Evolutionary conservation across 805 yeast species (phyloP), one percentile per base, ranked within the genome.

Genomic region (Cyberlindnera petersonii): DNA sequence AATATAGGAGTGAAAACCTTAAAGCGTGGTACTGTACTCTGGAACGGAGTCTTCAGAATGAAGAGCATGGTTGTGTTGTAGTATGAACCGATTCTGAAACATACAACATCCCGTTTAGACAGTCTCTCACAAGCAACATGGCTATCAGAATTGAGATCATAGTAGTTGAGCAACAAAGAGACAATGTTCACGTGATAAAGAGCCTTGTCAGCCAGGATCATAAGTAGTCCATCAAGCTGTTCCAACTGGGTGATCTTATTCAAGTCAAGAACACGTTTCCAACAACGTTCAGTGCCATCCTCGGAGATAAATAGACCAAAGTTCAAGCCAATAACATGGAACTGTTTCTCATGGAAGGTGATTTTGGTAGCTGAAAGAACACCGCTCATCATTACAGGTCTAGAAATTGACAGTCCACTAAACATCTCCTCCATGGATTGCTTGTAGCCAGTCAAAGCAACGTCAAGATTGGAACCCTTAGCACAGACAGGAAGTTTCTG

Each of bases 51-150:
- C 53, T 74, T 76, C 60, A 78, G 75, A 58, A 69, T 74, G 52
- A 71, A 75, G 40, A 80, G 59, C 71, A 75, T 68, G 29, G 68
- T 75, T 46, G 76, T 68, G 58, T 76, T 78, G 42, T 78, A 71
- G 55, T 88, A 86, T 22, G 69, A 73, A 0, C 93, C 96, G 43
- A 83, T 64, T 33, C 72, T 74, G 61, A 85, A 88, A 46, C 73
- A 79, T 2, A 73, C 60, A 0, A 79, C 77, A 55, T 77, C 61
- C 58, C 77, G 76, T 47, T 71, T 66, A 11, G 77, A 65, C 10
- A 77, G 49, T 20, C 68, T 58, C 22, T 74, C 69, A 13, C 82
- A 74, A n/a, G 73, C 64, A 16, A 72, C 48, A 4, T 56, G 54
- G 1, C 61, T 49, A 27, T 63, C 63, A n/a, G 55, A 48, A 14